Conservation (phyloP, 1,284 basidiomycete genomes). For the Puccinia polysora region DNA sequence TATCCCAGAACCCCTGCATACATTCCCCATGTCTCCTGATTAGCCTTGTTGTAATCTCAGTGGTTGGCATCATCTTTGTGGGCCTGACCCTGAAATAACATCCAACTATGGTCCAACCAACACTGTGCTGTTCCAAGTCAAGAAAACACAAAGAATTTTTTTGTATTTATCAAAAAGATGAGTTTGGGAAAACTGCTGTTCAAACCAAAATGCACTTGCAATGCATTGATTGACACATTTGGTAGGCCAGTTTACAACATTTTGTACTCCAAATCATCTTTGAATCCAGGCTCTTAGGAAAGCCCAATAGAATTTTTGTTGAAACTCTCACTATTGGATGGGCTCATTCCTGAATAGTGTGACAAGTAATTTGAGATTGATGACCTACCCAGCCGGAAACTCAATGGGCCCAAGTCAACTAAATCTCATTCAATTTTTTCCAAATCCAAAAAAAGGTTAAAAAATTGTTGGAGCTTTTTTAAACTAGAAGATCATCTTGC, state of each 20-base stretch:
- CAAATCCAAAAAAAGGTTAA: not conserved
- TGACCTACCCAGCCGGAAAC: not conserved
- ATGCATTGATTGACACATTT: not conserved
- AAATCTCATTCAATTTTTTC: not conserved
- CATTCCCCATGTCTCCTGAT: not conserved
- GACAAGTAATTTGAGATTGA: conserved; percentile 6
- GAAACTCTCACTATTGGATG: conserved; percentile 9
- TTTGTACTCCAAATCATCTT: not conserved
- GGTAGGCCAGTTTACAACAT: not conserved
- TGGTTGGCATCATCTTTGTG: conserved; percentile 3
- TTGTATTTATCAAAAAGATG: conserved; percentile 43
- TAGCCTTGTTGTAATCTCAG: not conserved
- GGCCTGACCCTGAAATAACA: not conserved
- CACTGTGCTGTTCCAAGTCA: not conserved
- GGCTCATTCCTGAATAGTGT: conserved; percentile 3
- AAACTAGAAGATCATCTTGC: conserved; percentile 22
- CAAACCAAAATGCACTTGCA: conserved; percentile 18
- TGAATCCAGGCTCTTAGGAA: not conserved
- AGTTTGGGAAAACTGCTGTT: conserved; percentile 35
- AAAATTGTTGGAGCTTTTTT: conserved; percentile 30
- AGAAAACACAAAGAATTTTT: conserved; percentile 33
- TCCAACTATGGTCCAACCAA: not conserved
- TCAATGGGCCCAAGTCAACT: not conserved
- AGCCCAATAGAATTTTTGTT: not conserved
- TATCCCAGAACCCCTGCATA: not conserved